Base-by-base conservation (phyloP, 2,329 filamentous ascomycete species). In the Epichloe bromicola region DNA sequence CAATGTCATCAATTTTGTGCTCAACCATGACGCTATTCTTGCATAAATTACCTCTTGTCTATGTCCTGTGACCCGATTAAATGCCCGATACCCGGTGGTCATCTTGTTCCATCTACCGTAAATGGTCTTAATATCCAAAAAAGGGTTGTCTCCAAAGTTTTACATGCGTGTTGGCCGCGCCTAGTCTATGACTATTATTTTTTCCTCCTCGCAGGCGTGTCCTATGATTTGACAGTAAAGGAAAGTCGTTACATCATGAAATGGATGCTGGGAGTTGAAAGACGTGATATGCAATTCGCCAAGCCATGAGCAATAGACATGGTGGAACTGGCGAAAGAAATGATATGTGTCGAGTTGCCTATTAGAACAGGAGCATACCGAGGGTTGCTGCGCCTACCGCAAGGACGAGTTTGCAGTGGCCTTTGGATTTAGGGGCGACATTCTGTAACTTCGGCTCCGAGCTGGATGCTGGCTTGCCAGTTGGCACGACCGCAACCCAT, bases 401-500 rank as follows among this genome's bases (percentile, higher is more conserved):
- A 7, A 68, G 37, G 3, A 58, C 42, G 10, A 61, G 51, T 3
- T 20, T 34, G 19, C 12, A 34, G 36, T 56, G 54, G 33, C 54
- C 55, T 3, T 59, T 59, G 37, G 53, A 54, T 20, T 54, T 57
- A 11, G 55, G 54, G 17, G 65, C 69, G 4, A 58, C 64, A 54
- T 67, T 69, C 55, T 73, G 70, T 33, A 73, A 60, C 33, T 60
- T 61, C 37, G 68, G 64, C 40, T 61, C 59, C 50, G 57, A 57
- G 52, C 57, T 51, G 20, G 55, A 54, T n/a, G 62, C 61, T 10
- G 63, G 50, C 33, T 61, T 55, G 20, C 60, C 56, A 1, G 66
- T 63, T 1, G 71, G 68, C 11, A 69, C 64, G 39, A 72, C 69
- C 20, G 65, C 68, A 3, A 77, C 74, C 59, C 66, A 73, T 0